phyloP scores from a whole-genome alignment of 2,329 filamentous ascomycete genomes.

The Arachnopeziza araneosa region DNA sequence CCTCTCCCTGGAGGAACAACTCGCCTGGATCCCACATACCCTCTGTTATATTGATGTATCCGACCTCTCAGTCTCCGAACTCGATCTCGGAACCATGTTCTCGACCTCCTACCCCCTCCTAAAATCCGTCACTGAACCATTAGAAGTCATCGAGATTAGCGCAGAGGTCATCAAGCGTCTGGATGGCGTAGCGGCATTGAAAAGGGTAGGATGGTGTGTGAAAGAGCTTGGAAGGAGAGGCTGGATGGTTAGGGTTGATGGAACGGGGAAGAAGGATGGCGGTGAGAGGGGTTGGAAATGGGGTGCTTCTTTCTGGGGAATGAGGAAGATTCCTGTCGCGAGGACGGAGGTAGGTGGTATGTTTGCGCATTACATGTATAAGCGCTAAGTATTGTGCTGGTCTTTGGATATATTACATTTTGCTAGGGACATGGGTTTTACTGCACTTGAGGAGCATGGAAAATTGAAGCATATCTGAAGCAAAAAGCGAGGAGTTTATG shows the following conservation, averaged over 20 bases:
- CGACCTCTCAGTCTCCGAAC: constrained; percentile 56
- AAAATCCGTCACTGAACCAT: constrained; percentile 53
- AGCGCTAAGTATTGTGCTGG: background rate
- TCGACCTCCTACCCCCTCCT: constrained; percentile 50
- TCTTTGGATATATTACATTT: too few relatives aligned
- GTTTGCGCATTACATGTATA: constrained; percentile 13
- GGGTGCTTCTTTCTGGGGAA: constrained; percentile 79
- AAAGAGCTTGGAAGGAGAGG: constrained; percentile 60
- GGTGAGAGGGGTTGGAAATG: constrained; percentile 70
- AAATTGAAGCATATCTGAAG: too few relatives aligned
- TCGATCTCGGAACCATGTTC: constrained; percentile 52
- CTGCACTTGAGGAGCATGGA: too few relatives aligned
- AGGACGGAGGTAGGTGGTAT: constrained; percentile 48
- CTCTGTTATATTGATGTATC: constrained; percentile 74
- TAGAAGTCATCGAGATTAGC: constrained; percentile 71
- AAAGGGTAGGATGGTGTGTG: constrained; percentile 58
- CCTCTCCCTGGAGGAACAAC: constrained; percentile 26
- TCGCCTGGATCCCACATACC: constrained; percentile 49
- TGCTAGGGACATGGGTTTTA: too few relatives aligned
- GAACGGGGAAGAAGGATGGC: constrained; percentile 40
- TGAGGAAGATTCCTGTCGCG: constrained; percentile 60
- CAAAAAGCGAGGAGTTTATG: too few relatives aligned
- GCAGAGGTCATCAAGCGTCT: constrained; percentile 64
- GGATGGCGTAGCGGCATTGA: constrained; percentile 31
- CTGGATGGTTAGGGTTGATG: constrained; percentile 52